A percentile compares a stretch with the other conserved stretches of the same genome.
Conservation (phyloP, 225 moss, liverwort and hornwort species). For the Straminergon stramineum region DNA sequence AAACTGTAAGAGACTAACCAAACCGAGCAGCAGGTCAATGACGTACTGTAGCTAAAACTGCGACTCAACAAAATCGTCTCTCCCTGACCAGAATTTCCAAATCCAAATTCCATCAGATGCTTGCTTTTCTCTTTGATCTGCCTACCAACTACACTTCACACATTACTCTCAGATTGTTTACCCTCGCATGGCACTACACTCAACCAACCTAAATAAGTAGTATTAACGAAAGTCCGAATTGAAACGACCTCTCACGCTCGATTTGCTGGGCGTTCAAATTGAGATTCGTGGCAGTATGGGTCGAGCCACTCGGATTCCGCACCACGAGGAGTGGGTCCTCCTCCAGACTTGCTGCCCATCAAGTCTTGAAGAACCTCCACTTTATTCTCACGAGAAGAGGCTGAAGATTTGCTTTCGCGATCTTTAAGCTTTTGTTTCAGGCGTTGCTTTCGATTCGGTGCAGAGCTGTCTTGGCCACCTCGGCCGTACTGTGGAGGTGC, state of each 20-base stretch:
- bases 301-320: conserved; percentile 85
- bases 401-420: conserved; percentile 69
- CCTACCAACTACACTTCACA: background rate
- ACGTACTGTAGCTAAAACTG: background rate
- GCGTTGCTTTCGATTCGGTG: conserved; percentile 78
- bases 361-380: conserved; percentile 95
- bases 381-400: conserved; percentile 88
- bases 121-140: background rate
- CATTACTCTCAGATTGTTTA: background rate
- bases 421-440: conserved; percentile 94
- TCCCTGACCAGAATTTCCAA: conserved; percentile 14
- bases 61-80: conserved; percentile 21
- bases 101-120: conserved; percentile 1
- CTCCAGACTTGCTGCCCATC: conserved; percentile 65
- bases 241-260: conserved; percentile 33
- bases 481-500: conserved; percentile 70
- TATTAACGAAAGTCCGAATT: background rate
- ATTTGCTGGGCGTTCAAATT: conserved; percentile 76
- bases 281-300: conserved; percentile 93
- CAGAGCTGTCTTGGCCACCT: conserved; percentile 47
- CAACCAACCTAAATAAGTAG: conserved; percentile 7
- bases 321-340: conserved; percentile 33
- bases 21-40: conserved; percentile 12
- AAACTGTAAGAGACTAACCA: conserved; percentile 29
- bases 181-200: conserved; percentile 5